phyloP scores from a whole-genome alignment of 2,329 filamentous ascomycete genomes.

The Sporothrix dimorphospora region DNA sequence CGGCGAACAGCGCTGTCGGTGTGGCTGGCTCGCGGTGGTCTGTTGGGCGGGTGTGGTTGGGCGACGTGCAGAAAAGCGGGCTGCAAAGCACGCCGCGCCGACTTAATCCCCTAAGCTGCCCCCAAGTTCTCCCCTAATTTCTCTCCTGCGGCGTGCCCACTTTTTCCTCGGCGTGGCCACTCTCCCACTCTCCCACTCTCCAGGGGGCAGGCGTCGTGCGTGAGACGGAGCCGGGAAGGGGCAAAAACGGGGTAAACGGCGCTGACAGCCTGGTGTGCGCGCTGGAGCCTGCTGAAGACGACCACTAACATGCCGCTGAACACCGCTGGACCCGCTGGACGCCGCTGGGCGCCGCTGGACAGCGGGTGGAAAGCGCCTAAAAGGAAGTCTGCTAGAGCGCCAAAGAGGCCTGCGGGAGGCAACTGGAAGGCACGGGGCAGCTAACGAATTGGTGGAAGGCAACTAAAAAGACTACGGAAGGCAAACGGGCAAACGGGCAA shows the following conservation, averaged over 20 bases:
- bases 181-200: too few relatives aligned
- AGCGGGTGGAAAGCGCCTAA: not conserved
- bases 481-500: not conserved
- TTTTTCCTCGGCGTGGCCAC: slow-evolving; percentile 21
- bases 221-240: not conserved
- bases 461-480: not conserved
- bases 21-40: not conserved
- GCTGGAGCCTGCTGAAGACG: too few relatives aligned
- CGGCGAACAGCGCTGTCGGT: not conserved
- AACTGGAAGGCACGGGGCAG: too few relatives aligned
- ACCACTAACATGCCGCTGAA: too few relatives aligned
- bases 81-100: not conserved
- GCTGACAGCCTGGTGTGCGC: not conserved
- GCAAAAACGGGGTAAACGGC: slow-evolving; percentile 7
- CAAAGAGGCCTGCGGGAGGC: not conserved
- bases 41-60: not conserved
- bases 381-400: too few relatives aligned
- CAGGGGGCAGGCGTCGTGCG: too few relatives aligned
- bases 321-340: too few relatives aligned
- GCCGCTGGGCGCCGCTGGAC: not conserved
- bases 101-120: too few relatives aligned
- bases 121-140: slow-evolving; percentile 2
- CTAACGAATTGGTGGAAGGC: too few relatives aligned
- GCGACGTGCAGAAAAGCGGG: not conserved
- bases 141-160: not conserved